A percentile compares a stretch with the other conserved stretches of the same genome.
These are phyloP conservation scores for Rhododendron griersonianum DNA, from an alignment of 148 eudicot species.

Conservation along the genomic window DNA sequence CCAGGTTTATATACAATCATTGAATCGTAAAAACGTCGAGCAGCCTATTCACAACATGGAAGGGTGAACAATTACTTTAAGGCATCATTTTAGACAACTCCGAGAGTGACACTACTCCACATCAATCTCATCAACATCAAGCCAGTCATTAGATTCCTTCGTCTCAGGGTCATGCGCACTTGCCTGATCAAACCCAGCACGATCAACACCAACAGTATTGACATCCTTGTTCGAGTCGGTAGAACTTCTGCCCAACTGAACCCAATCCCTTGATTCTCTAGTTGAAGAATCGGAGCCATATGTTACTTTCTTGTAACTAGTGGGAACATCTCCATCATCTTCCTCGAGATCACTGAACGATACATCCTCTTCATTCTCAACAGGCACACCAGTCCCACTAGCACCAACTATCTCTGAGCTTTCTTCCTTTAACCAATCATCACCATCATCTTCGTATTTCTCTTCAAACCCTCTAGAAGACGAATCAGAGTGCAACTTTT, in stretches of 20 bases:
- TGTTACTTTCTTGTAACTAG: conserved; percentile 41
- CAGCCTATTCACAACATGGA: conserved; percentile 12
- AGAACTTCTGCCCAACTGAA: conserved; percentile 35
- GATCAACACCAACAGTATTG: conserved; percentile 14
- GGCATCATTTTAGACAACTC: background rate
- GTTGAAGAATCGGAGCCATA: conserved; percentile 36
- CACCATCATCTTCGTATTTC: conserved; percentile 69
- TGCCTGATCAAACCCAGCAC: conserved; percentile 25
- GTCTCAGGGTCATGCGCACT: conserved; percentile 29
- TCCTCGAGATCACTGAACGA: conserved; percentile 97
- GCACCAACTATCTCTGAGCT: conserved; percentile 36
- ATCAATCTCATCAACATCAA: conserved; percentile 53
- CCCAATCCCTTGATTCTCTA: conserved; percentile 56
- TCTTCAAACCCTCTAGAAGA: conserved; percentile 29
- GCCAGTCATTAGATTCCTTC: conserved; percentile 60
- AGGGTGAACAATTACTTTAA: background rate
- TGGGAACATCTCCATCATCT: conserved; percentile 58
- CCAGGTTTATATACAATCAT: conserved; percentile 11
- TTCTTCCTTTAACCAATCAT: conserved; percentile 94
- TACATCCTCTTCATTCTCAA: conserved; percentile 74
- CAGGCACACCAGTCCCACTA: conserved; percentile 35
- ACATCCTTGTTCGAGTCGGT: conserved; percentile 24
- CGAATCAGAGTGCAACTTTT: conserved; percentile 16
- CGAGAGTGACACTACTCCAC: conserved; percentile 26
- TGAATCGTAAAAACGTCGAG: background rate